Percentiles rank a stretch among this genome's conserved stretches.
Evolutionary conservation across 495 filamentous ascomycete species (phyloP).

Genomic region (Penicillium cinerascens): DNA sequence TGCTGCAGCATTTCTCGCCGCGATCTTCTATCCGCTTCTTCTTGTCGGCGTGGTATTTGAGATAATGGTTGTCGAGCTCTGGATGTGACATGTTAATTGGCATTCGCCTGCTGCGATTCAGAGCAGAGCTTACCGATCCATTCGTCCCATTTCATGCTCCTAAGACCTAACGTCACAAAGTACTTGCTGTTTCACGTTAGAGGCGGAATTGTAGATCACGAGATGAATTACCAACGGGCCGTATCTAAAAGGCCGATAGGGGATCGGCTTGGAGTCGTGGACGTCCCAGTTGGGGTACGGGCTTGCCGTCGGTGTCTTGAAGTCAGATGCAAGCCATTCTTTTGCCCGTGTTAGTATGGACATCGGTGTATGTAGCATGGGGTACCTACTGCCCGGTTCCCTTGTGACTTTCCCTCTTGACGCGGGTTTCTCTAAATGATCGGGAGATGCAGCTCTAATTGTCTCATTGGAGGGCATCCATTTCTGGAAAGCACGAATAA

Average conservation of each 20-base stretch:
- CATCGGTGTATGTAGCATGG: background rate
- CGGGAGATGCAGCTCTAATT: constrained; percentile 20
- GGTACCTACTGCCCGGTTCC: constrained; percentile 34
- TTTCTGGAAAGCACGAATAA: constrained; percentile 19
- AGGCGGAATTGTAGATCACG: background rate
- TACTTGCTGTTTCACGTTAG: constrained; percentile 43
- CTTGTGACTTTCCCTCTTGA: constrained; percentile 19
- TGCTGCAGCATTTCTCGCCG: constrained; percentile 65
- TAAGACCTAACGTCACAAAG: constrained; percentile 80
- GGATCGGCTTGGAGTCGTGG: constrained; percentile 67
- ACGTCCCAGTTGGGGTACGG: constrained; percentile 74
- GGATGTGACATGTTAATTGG: background rate
- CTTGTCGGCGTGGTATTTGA: constrained; percentile 73
- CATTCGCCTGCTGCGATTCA: background rate
- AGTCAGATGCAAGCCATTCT: constrained; percentile 70
- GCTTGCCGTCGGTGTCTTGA: constrained; percentile 61
- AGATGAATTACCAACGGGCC: constrained; percentile 50
- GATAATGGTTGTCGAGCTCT: constrained; percentile 82
- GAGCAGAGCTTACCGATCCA: constrained; percentile 60
- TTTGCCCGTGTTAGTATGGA: background rate
- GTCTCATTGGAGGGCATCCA: constrained; percentile 15
- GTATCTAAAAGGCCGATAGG: constrained; percentile 82
- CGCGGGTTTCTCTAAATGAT: constrained; percentile 29
- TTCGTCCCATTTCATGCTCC: constrained; percentile 71
- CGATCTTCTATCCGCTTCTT: constrained; percentile 66